These are phyloP conservation scores for Aspergillus ochraceus DNA, from an alignment of 2,329 filamentous ascomycete species.

Conservation along the genomic window DNA sequence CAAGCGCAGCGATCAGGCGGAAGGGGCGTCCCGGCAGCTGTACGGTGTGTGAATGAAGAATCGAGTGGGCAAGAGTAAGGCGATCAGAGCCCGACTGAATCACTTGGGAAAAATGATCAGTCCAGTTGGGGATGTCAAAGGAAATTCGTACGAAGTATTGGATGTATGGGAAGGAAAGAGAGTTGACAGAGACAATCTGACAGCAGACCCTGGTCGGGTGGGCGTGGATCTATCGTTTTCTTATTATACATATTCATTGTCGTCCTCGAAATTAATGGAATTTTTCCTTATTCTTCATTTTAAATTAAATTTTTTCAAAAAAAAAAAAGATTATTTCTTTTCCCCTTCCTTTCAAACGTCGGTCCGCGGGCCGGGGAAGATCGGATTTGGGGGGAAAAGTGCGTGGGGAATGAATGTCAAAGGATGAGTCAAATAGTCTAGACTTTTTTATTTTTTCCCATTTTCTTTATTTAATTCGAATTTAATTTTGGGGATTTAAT, in stretches of 20 bases:
- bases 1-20: conserved; percentile 25
- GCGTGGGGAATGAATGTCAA: conserved; percentile 19
- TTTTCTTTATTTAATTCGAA: neutral
- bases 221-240: conserved; percentile 19
- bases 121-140: conserved; percentile 9
- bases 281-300: conserved; percentile 4
- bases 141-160: neutral
- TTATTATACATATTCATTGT: conserved; percentile 5
- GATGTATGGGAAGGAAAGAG: neutral
- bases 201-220: conserved; percentile 12
- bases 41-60: conserved; percentile 14
- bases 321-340: conserved; percentile 1
- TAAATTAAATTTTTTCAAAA: too few relatives aligned
- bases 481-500: neutral
- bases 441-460: neutral
- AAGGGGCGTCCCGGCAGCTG: conserved; percentile 20
- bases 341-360: conserved; percentile 4
- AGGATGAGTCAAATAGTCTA: conserved; percentile 12
- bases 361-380: conserved; percentile 24
- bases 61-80: conserved; percentile 5
- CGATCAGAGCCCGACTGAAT: conserved; percentile 5
- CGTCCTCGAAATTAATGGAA: neutral
- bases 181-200: conserved; percentile 7
- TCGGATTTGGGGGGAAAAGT: conserved; percentile 19
- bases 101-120: conserved; percentile 8